A percentile compares a stretch with the other conserved stretches of the same genome.
These are phyloP conservation scores for Microascus cirrosus DNA, from an alignment of 2,329 filamentous ascomycete genomes.

Conservation along the genomic window DNA sequence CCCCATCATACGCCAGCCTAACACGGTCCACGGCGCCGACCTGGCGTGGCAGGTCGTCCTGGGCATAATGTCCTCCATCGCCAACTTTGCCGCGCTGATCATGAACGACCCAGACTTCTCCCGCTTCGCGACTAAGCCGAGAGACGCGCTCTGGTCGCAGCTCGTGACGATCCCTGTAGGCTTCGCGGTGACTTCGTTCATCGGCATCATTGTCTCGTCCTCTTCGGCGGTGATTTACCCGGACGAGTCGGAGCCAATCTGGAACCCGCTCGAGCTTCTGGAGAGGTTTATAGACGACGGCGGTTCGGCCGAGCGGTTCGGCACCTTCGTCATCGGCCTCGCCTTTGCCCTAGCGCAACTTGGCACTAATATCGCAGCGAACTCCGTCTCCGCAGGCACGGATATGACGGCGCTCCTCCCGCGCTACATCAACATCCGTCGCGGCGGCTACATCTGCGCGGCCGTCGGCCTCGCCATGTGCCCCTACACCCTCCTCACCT, in stretches of 20 bases:
- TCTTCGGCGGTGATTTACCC: constrained; percentile 58
- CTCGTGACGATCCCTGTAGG: constrained; percentile 60
- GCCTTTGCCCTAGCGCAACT: constrained; percentile 72
- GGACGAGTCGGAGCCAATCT: constrained; percentile 42
- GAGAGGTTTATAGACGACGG: constrained; percentile 58
- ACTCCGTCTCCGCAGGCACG: constrained; percentile 72
- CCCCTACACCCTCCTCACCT: constrained; percentile 67
- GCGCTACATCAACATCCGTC: constrained; percentile 72
- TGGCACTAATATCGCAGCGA: constrained; percentile 80
- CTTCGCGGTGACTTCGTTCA: constrained; percentile 73
- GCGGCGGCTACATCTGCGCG: constrained; percentile 80
- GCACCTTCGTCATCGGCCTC: constrained; percentile 60
- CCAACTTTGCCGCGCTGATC: constrained; percentile 84
- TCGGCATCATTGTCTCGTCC: constrained; percentile 69
- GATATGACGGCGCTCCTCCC: constrained; percentile 74
- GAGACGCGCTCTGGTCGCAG: constrained; percentile 71
- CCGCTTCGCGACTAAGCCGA: constrained; percentile 68
- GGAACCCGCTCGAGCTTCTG: constrained; percentile 62
- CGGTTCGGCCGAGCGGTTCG: constrained; percentile 57
- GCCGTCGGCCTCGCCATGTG: constrained; percentile 73
- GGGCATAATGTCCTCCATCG: constrained; percentile 80
- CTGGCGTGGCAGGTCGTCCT: constrained; percentile 76
- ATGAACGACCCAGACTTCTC: constrained; percentile 75
- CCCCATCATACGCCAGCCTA: constrained; percentile 63
- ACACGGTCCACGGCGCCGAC: constrained; percentile 50